phyloP scores from a whole-genome alignment of 208 protist species.

The Trypanosoma brucei region DNA sequence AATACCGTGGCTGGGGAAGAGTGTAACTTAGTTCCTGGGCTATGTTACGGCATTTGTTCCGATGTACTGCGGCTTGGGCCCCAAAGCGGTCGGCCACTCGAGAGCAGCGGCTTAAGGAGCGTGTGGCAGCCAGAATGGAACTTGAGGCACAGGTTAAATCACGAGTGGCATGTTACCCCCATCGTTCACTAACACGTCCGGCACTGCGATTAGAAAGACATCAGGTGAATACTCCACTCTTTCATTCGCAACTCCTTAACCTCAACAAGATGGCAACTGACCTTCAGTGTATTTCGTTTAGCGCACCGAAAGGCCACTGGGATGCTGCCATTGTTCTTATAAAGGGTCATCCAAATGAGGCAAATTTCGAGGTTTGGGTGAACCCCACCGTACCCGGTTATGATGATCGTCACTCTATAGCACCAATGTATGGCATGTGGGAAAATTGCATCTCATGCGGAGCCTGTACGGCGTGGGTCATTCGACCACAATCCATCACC shows the following conservation, averaged over 20 bases:
- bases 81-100: conserved; percentile 12
- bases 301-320: conserved; percentile 81
- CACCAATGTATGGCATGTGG: conserved; percentile 91
- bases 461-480: conserved; percentile 63
- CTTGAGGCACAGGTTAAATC: conserved; percentile 51
- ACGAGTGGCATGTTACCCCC: conserved; percentile 71
- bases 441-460: conserved; percentile 88
- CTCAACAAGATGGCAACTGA: conserved; percentile 56
- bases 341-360: conserved; percentile 53
- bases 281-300: conserved; percentile 75
- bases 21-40: too few species aligned
- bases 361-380: conserved; percentile 83
- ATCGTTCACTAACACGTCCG: conserved; percentile 70
- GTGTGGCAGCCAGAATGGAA: conserved; percentile 49
- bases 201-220: conserved; percentile 36
- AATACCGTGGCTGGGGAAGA: too few species aligned
- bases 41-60: neutral
- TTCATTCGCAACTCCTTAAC: conserved; percentile 51
- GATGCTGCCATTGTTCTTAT: conserved; percentile 77
- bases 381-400: conserved; percentile 77
- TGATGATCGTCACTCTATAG: conserved; percentile 61
- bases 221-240: conserved; percentile 35
- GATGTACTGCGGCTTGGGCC: neutral
- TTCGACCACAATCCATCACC: conserved; percentile 76
- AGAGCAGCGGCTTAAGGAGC: conserved; percentile 43